Evolutionary conservation across 2,329 filamentous ascomycete species (phyloP).

Genomic region (Aspergillus sp.): DNA sequence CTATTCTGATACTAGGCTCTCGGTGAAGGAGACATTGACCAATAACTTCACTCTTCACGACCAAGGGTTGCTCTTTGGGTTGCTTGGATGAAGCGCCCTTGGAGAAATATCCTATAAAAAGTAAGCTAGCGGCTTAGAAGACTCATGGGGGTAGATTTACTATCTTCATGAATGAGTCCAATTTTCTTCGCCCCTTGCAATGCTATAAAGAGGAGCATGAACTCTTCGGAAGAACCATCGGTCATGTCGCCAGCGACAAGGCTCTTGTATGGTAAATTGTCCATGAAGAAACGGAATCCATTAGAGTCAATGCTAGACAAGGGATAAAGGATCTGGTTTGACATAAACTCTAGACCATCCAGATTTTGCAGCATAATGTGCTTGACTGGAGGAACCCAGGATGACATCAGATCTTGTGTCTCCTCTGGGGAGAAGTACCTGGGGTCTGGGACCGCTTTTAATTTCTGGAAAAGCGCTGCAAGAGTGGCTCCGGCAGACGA

Average conservation of each 20-base stretch:
- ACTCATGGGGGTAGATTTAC: slow-evolving; percentile 30
- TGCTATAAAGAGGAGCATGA: slow-evolving; percentile 58
- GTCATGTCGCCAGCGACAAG: slow-evolving; percentile 42
- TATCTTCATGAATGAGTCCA: slow-evolving; percentile 62
- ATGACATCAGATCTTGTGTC: slow-evolving; percentile 12
- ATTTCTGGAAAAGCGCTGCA: slow-evolving; percentile 23
- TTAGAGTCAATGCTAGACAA: slow-evolving; percentile 27
- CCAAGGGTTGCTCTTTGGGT: slow-evolving; percentile 13
- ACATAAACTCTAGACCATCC: slow-evolving; percentile 28
- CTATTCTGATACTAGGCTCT: slow-evolving; percentile 61
- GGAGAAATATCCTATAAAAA: slow-evolving; percentile 20
- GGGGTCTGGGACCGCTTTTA: slow-evolving; percentile 10
- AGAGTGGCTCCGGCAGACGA: slow-evolving; percentile 23
- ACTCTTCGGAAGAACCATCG: slow-evolving; percentile 46
- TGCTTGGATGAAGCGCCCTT: slow-evolving; percentile 11
- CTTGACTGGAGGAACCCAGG: slow-evolving; percentile 33
- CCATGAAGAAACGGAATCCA: slow-evolving; percentile 46
- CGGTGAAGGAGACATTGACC: slow-evolving; percentile 38
- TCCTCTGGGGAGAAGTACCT: slow-evolving; percentile 1
- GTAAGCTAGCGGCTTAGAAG: slow-evolving; percentile 8
- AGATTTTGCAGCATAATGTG: slow-evolving; percentile 31
- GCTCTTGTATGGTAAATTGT: slow-evolving; percentile 48
- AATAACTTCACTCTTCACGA: slow-evolving; percentile 30
- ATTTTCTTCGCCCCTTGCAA: slow-evolving; percentile 65
- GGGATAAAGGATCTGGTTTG: slow-evolving; percentile 30